These are phyloP conservation scores for Trifolium pratense DNA, from an alignment of 306 rosid species.

Conservation along the genomic window DNA sequence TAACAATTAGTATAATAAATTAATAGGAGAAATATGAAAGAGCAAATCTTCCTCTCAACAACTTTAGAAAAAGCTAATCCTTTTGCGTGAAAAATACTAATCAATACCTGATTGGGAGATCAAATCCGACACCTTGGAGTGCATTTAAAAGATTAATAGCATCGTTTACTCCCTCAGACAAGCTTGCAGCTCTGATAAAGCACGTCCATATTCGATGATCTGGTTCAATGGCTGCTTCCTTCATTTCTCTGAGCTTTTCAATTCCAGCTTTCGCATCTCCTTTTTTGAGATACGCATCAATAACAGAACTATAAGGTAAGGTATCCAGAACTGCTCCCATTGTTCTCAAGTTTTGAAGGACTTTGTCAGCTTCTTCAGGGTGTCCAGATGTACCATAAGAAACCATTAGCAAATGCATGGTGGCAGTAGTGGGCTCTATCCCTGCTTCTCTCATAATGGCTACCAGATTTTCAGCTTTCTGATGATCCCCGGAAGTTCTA, in stretches of 20 bases:
- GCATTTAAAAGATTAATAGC: conserved; percentile 71
- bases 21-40: conserved; percentile 19
- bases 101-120: conserved; percentile 84
- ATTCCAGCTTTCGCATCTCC: conserved; percentile 68
- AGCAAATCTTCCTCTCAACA: conserved; percentile 16
- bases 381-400: conserved; percentile 89
- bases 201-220: conserved; percentile 98
- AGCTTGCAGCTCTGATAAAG: conserved; percentile 89
- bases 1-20: conserved; percentile 36
- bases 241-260: conserved; percentile 77
- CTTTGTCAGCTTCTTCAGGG: conserved; percentile 89
- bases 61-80: neutral
- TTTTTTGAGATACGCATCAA: conserved; percentile 79
- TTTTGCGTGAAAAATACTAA: conserved; percentile 11
- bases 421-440: conserved; percentile 81
- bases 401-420: conserved; percentile 95
- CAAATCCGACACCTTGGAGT: conserved; percentile 64
- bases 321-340: conserved; percentile 66
- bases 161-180: conserved; percentile 59
- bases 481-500: conserved; percentile 79
- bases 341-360: conserved; percentile 74
- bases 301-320: conserved; percentile 85
- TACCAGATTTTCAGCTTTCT: conserved; percentile 77
- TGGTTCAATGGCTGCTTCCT: conserved; percentile 66
- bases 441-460: conserved; percentile 83